Percentiles rank a stretch among this genome's conserved stretches.
Conservation (phyloP, 108 stramenopile genomes). For the Nannochloropsis oceanica region DNA sequence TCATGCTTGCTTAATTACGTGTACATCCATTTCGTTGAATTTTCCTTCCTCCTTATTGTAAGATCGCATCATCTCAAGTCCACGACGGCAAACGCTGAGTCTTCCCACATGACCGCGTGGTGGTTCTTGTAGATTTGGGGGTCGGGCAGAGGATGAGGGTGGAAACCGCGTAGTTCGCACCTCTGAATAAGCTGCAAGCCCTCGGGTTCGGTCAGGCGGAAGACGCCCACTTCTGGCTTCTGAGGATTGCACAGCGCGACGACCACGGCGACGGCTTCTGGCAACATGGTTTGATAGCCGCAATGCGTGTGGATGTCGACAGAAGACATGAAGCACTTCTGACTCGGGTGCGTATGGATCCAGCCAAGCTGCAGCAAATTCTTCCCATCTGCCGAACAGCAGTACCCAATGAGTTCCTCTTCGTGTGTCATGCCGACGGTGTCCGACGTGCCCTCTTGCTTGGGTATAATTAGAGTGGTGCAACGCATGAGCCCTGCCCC, state of each 20-base stretch:
- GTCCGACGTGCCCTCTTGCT: conserved; percentile 16
- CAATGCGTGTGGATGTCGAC: conserved; percentile 29
- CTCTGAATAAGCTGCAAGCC: conserved; percentile 15
- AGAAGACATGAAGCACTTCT: conserved; percentile 21
- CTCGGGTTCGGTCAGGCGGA: conserved; percentile 13
- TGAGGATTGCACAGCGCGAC: conserved; percentile 12
- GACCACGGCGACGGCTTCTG: conserved; percentile 28
- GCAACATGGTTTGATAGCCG: conserved; percentile 30
- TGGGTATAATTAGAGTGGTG: conserved; percentile 25
- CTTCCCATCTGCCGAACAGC: background rate
- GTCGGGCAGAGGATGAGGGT: background rate
- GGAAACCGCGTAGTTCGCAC: conserved; percentile 22
- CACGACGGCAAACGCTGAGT: background rate
- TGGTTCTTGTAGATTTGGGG: background rate
- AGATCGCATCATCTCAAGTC: background rate
- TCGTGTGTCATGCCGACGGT: conserved; percentile 4
- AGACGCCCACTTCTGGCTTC: conserved; percentile 16
- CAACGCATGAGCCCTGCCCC: background rate
- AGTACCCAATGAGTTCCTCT: conserved; percentile 19
- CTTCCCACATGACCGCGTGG: background rate
- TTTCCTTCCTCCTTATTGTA: background rate
- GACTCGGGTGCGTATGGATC: conserved; percentile 30
- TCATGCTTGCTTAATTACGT: too few relatives aligned
- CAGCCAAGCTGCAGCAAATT: conserved; percentile 21
- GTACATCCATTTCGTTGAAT: background rate